Conservation (phyloP, 1,284 basidiomycete species). For the Sporisorium sorghi region DNA sequence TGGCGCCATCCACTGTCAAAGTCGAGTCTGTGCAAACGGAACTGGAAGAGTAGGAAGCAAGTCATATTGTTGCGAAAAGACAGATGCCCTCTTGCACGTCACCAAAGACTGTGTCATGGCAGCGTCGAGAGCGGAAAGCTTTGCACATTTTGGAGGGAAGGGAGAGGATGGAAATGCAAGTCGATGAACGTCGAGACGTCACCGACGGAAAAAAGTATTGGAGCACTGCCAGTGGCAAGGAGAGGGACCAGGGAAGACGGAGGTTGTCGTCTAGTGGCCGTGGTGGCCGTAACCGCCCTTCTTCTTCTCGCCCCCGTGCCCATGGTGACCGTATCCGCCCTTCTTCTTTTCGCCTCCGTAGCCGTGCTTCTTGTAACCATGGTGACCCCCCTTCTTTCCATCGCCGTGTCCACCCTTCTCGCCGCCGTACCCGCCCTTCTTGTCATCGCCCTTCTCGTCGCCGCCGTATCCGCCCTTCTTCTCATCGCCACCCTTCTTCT, state of each 20-base stretch:
- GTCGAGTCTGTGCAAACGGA: not conserved
- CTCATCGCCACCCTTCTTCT: conserved; percentile 9
- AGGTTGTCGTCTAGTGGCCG: conserved; percentile 10
- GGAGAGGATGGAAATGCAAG: not conserved
- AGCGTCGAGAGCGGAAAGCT: not conserved
- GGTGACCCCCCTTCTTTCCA: conserved; percentile 2
- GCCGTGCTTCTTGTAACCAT: conserved; percentile 7
- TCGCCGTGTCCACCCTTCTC: not conserved
- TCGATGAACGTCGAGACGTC: not conserved
- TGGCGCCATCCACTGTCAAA: no score
- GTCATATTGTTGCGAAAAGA: not conserved
- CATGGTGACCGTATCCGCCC: not conserved
- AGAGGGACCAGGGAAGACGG: not conserved
- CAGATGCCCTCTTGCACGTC: not conserved
- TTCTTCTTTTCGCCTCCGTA: conserved; percentile 1
- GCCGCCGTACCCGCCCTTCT: not conserved
- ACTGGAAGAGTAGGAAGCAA: not conserved
- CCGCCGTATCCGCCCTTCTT: conserved; percentile 2
- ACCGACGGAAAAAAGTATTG: not conserved
- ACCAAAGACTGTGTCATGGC: not conserved
- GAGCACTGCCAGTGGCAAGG: not conserved
- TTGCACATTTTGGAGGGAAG: conserved; percentile 1
- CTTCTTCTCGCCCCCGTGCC: conserved; percentile 14
- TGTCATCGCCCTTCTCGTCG: conserved; percentile 6
- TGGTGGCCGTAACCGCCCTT: conserved; percentile 19